Percentiles rank a stretch among this genome's conserved stretches.
Conservation (phyloP, 164 flowering plant genomes). For the Nymphaea colorata region DNA sequence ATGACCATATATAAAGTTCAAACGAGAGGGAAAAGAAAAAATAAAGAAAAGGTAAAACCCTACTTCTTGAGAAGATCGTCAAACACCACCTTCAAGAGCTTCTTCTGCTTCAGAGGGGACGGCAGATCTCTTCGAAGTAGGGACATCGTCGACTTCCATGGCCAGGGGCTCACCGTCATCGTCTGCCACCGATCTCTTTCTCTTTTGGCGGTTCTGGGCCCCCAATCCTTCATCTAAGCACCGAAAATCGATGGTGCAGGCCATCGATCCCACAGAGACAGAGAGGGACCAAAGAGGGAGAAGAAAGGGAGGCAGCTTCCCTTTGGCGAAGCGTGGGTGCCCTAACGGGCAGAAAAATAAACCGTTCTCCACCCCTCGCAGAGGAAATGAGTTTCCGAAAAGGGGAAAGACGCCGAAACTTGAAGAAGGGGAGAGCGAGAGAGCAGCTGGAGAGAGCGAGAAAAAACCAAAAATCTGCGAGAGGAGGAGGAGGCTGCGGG, state of each 20-base stretch:
- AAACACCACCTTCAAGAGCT: slow-evolving; percentile 61
- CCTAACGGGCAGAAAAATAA: too few species aligned
- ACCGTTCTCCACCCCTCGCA: too few species aligned
- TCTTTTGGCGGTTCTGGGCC: slow-evolving; percentile 46
- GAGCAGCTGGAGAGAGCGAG: too few species aligned
- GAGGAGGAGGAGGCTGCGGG: too few species aligned
- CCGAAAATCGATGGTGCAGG: slow-evolving; percentile 82
- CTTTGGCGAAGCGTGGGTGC: too few species aligned
- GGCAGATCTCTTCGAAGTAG: slow-evolving; percentile 59
- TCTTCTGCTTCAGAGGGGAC: slow-evolving; percentile 57
- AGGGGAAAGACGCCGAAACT: too few species aligned
- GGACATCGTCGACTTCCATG: slow-evolving; percentile 4
- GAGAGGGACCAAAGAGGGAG: neutral
- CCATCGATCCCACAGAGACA: slow-evolving; percentile 32
- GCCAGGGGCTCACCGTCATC: slow-evolving; percentile 21
- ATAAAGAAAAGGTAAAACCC: neutral
- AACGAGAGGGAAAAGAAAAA: too few species aligned
- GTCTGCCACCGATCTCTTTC: slow-evolving; percentile 71
- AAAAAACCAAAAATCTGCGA: too few species aligned
- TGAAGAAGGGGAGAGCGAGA: too few species aligned
- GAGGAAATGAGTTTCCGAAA: too few species aligned
- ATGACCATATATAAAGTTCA: too few species aligned
- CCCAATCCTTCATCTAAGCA: slow-evolving; percentile 87
- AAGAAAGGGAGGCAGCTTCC: too few species aligned
- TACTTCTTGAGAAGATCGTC: slow-evolving; percentile 32